Evolutionary conservation across 257 asterid species (phyloP).

Genomic region (Rhazya stricta): DNA sequence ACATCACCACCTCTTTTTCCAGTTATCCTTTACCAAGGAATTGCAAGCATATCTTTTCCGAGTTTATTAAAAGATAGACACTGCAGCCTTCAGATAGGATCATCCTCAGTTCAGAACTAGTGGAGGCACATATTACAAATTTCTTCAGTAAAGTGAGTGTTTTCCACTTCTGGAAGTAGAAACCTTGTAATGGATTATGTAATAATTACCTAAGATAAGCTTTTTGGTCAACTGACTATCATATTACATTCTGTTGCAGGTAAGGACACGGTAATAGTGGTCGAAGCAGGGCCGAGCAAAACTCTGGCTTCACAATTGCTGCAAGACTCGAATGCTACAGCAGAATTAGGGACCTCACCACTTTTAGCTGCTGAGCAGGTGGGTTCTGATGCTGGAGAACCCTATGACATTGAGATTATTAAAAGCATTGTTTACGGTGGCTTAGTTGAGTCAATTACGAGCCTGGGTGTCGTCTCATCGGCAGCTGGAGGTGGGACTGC

Average conservation of each 20-base stretch:
- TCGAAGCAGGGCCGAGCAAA: slow-evolving; percentile 35
- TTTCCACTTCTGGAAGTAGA: not conserved
- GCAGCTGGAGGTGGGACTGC: slow-evolving; percentile 60
- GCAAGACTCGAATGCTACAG: slow-evolving; percentile 7
- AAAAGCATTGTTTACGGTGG: slow-evolving; percentile 69
- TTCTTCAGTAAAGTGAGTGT: not conserved
- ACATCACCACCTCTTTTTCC: too few relatives aligned
- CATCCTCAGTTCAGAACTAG: not conserved
- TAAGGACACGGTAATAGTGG: slow-evolving; percentile 46
- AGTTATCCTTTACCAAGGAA: not conserved
- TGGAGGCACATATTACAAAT: not conserved
- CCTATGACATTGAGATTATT: slow-evolving; percentile 43
- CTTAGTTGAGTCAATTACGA: slow-evolving; percentile 43
- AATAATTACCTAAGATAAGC: not conserved
- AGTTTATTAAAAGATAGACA: not conserved
- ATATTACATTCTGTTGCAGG: slow-evolving; percentile 39
- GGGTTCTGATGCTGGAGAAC: slow-evolving; percentile 37
- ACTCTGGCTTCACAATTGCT: slow-evolving; percentile 9
- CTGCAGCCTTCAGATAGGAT: not conserved
- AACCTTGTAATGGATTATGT: not conserved
- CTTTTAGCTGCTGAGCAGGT: slow-evolving; percentile 21
- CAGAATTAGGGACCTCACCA: slow-evolving; percentile 26
- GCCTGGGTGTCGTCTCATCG: slow-evolving; percentile 60
- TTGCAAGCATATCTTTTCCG: not conserved
- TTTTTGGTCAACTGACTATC: not conserved